Evolutionary conservation across 2,329 filamentous ascomycete species (phyloP).

Genomic region (Hypoxylon sp.): DNA sequence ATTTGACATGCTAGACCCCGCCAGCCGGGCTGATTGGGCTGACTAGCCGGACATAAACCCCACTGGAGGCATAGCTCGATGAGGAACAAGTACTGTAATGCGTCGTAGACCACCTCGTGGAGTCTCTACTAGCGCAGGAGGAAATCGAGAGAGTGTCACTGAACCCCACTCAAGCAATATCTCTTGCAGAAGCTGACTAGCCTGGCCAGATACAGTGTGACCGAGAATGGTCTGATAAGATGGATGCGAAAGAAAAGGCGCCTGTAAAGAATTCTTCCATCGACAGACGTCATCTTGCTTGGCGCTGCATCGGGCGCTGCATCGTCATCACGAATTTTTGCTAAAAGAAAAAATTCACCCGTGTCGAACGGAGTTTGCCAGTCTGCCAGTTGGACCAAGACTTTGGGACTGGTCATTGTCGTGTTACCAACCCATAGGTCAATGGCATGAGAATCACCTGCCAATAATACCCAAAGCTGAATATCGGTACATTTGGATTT

Average conservation of each 20-base stretch:
- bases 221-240: constrained; percentile 20
- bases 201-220: constrained; percentile 7
- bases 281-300: constrained; percentile 33
- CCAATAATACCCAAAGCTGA: too few relatives aligned
- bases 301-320: constrained; percentile 1
- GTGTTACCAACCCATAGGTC: constrained; percentile 3
- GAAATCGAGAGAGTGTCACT: constrained; percentile 16
- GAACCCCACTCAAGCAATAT: constrained; percentile 30
- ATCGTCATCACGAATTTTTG: constrained; percentile 24
- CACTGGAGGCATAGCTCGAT: constrained; percentile 23
- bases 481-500: constrained; percentile 6
- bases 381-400: too few relatives aligned
- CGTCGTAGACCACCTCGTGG: constrained; percentile 2
- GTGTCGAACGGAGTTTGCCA: constrained; percentile 6
- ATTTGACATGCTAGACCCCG: constrained; percentile 29
- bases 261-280: constrained; percentile 5
- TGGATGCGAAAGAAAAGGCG: constrained; percentile 7
- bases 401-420: constrained; percentile 5
- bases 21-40: constrained; percentile 27
- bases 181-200: constrained; percentile 30
- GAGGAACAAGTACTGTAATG: constrained; percentile 8
- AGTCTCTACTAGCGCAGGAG: constrained; percentile 16
- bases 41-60: constrained; percentile 19
- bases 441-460: constrained; percentile 14
- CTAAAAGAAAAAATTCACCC: neutral